Base-by-base conservation (phyloP, 2,329 filamentous ascomycete species). In the Rugonectria rugulosa region DNA sequence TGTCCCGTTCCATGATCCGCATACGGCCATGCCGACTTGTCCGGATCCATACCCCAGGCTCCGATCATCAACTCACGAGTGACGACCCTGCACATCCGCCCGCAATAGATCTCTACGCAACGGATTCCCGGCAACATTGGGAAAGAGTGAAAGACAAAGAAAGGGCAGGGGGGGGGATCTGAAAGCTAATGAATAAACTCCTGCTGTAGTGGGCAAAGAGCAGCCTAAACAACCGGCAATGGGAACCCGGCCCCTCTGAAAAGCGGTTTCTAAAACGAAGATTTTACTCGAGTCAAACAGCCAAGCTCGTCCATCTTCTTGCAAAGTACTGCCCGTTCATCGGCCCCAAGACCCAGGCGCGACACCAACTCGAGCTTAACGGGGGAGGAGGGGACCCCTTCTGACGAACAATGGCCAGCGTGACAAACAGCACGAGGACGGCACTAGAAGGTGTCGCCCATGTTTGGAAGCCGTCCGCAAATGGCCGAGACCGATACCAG, bases 401-500 rank as follows among this genome's bases (percentile, higher is more conserved):
- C 26, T 29, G 46, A 51, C 48, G 43, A 40, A 46, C 45, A 20
- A 42, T 31, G 17, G 38, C n/a, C 31, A 43, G 44, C 37, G 45
- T 44, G 45, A 50, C 43, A 21, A 46, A 44, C 31, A 48, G n/a
- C 52, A 54, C 51, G 51, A 49, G 45, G n/a, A 31, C 34, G 29
- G 31, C 24, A 31, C 44, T 44, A 55, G 52, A 49, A 41, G 21
- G 19, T 37, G 20, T 27, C 40, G 24, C 32, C 37, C 52, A 40
- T 45, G 52, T 56, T 42, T 40, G 47, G 53, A 40, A 52, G 42
- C 27, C 23, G 26, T 47, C 47, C 53, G 47, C 53, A 27, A 46
- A 51, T 9, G 46, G 31, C 56, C 47, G 41, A 59, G 51, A 48
- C 46, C 55, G 34, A 51, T 43, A 37, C 44, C 55, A 54, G 40